Evolutionary conservation across 2,329 filamentous ascomycete genomes (phyloP), one percentile per base, ranked within the genome.

Genomic region (Microdochium trichocladiopsis): DNA sequence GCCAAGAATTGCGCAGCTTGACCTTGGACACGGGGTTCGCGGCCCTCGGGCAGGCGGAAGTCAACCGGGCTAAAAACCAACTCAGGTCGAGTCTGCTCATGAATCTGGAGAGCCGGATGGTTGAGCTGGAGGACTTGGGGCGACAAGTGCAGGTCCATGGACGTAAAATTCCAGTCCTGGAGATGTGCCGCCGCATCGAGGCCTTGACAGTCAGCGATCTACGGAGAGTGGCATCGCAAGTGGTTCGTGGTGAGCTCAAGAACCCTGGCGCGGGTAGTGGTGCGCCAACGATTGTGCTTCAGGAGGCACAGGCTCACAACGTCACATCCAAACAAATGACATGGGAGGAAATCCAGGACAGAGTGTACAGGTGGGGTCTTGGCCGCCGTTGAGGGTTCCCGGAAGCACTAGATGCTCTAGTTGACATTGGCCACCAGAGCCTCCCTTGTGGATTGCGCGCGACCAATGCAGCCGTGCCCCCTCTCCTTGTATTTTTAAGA

Each of bases 51-150:
- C 72, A 83, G 2, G 78, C 76, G 33, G 94, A 99, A 71, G 93
- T 99, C 53, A 83, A 85, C 64, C 86, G 94, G 49, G 94, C 94
- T 18, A 99, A 99, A 81, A 99, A 99, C 69, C 94, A 99, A 74
- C 83, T 99, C 16, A 84, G 92, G 43, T 92, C 86, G 14, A 88
- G 84, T 53, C 77, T 99, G 41, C 80, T 99, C 49, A 99, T 99
- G 94, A 99, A 99, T 72, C 82, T 99, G 25, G 94, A 99, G 74
- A 91, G 85, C 60, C 82, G 94, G 55, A 96, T 99, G 91, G 91
- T 99, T 10, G 94, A 97, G 73, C 80, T 99, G 6, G 94, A 99
- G 71, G 94, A 99, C 67, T 79, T 99, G 0, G 94, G 94, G 22
- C 77, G 94, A 56, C 93, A 96, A 68, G 90, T 99, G 11, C 94